Evolutionary conservation across 2,329 filamentous ascomycete genomes (phyloP), one percentile per base, ranked within the genome.

Genomic region (Plectosphaerella cucumerina): DNA sequence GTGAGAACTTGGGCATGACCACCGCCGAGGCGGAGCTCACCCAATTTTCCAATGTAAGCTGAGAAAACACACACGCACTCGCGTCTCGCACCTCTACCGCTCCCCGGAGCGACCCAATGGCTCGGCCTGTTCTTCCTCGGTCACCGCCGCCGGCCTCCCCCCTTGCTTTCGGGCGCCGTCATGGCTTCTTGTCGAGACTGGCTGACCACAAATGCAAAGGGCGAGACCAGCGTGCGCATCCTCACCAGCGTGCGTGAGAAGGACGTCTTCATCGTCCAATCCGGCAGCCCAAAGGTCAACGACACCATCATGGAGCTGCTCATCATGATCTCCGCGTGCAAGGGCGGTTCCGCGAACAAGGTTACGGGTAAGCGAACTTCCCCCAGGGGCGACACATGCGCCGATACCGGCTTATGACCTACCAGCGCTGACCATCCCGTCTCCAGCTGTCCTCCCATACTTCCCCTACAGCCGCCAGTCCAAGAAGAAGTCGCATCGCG

Each of bases 381-480:
- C 35, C 14, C 35, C 9, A 39, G n/a, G n/a, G n/a, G n/a, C n/a
- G n/a, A n/a, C n/a, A n/a, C n/a, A n/a, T n/a, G n/a, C n/a, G n/a
- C n/a, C n/a, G n/a, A n/a, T n/a, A n/a, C n/a, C n/a, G n/a, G n/a
- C n/a, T n/a, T n/a, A n/a, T n/a, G n/a, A n/a, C n/a, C n/a, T n/a
- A n/a, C n/a, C n/a, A n/a, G n/a, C n/a, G 39, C 39, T 42, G 15
- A 45, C 43, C 20, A 23, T 17, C 15, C 15, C 6, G 2, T 18
- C 48, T 53, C 4, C 64, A 93, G 90, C 90, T 58, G 89, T 94
- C 57, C 82, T 94, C 63, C 90, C 90, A 12, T 97, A 97, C 73
- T 99, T 97, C 65, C 94, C 94, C n/a, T 99, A 99, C 76, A 97
- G 91, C 60, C 90, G 94, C 56, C 94, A 99, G 71, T 97, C 93